phyloP scores from a whole-genome alignment of 805 yeast species.

The Candida insectorum region DNA sequence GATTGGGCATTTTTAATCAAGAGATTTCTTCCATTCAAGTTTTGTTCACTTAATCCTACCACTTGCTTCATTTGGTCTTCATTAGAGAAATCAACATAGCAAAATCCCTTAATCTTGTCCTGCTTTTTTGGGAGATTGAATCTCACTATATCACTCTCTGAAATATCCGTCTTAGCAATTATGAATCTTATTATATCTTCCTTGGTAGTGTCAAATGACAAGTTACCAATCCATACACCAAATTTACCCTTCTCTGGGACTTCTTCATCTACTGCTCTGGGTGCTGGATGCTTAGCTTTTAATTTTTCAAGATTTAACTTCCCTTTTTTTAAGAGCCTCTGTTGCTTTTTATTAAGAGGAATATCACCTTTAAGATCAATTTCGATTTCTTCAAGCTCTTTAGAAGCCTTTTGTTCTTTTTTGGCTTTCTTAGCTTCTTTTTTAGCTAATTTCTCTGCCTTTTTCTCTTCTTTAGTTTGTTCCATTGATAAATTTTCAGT shows the following conservation, averaged over 20 bases:
- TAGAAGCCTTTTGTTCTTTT: conserved; percentile 16
- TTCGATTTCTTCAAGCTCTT: conserved; percentile 60
- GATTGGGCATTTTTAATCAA: conserved; percentile 78
- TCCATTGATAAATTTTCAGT: no score
- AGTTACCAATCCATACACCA: conserved; percentile 94
- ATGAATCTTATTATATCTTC: conserved; percentile 71
- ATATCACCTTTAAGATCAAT: conserved; percentile 67
- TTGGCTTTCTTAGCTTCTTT: conserved; percentile 28
- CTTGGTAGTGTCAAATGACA: conserved; percentile 77
- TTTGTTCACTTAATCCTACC: conserved; percentile 63
- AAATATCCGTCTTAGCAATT: conserved; percentile 49
- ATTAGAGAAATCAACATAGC: conserved; percentile 77
- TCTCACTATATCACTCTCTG: conserved; percentile 58
- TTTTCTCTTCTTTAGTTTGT: conserved; percentile 16
- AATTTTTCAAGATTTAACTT: conserved; percentile 66
- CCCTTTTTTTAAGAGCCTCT: conserved; percentile 77
- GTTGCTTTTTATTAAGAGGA: conserved; percentile 90
- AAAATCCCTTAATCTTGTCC: conserved; percentile 77
- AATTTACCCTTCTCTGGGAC: conserved; percentile 45
- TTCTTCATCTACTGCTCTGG: conserved; percentile 33
- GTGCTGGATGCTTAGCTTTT: conserved; percentile 34
- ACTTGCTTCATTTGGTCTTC: conserved; percentile 59
- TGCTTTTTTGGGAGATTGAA: conserved; percentile 77
- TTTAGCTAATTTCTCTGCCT: conserved; percentile 20
- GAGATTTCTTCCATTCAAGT: conserved; percentile 79